A percentile compares a stretch with the other conserved stretches of the same genome.
These are phyloP conservation scores for Pythium utonaiense DNA, from an alignment of 352 stramenopile genomes.

Conservation along the genomic window DNA sequence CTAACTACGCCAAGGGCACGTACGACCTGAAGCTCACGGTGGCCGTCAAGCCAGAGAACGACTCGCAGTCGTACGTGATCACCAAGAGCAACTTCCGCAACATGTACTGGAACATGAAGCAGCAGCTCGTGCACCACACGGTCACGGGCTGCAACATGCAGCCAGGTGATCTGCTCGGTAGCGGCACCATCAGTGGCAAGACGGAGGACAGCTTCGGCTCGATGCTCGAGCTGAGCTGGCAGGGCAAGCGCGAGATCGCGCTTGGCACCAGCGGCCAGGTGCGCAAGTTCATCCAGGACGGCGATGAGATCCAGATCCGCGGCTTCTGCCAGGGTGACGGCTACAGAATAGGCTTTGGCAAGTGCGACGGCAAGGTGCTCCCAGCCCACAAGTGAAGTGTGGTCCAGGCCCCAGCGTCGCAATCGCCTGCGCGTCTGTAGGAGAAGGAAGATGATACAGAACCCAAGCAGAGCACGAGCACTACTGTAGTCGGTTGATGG, in stretches of 20 bases:
- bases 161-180: slow-evolving; percentile 92
- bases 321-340: slow-evolving; percentile 91
- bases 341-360: slow-evolving; percentile 94
- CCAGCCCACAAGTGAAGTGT: slow-evolving; percentile 61
- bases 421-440: slow-evolving; percentile 1
- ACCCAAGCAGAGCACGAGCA: too few relatives aligned
- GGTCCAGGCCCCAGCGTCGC: background rate
- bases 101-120: slow-evolving; percentile 98
- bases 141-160: slow-evolving; percentile 97
- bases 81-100: slow-evolving; percentile 94
- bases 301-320: slow-evolving; percentile 90
- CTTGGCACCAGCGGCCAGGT: slow-evolving; percentile 66
- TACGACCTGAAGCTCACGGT: slow-evolving; percentile 90
- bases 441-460: too few relatives aligned
- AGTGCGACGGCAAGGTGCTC: slow-evolving; percentile 89
- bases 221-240: slow-evolving; percentile 97
- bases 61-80: slow-evolving; percentile 57
- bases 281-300: slow-evolving; percentile 95
- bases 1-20: slow-evolving; percentile 79
- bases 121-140: slow-evolving; percentile 96
- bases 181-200: slow-evolving; percentile 93
- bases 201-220: slow-evolving; percentile 89
- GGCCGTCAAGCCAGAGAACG: slow-evolving; percentile 58
- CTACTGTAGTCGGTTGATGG: background rate
- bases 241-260: slow-evolving; percentile 79